Conservation (phyloP, 2,329 filamentous ascomycete genomes). For the Sclerotiophoma versabilis region DNA sequence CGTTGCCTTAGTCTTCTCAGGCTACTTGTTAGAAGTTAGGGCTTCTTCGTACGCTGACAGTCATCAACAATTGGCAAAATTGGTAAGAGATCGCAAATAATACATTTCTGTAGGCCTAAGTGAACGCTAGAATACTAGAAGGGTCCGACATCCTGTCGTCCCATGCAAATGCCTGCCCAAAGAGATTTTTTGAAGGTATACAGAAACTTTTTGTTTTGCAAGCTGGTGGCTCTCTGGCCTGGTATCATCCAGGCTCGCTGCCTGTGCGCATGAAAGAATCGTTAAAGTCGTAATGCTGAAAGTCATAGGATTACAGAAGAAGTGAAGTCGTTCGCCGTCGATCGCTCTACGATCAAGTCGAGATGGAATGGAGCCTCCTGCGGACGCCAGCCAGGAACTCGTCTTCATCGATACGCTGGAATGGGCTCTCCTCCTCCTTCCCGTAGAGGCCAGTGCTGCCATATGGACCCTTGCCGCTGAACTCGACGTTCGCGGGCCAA, state of each 20-base stretch:
- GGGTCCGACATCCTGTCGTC: conserved; percentile 20
- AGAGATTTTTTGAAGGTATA: conserved; percentile 20
- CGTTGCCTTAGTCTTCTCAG: too few species aligned
- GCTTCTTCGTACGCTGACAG: background rate
- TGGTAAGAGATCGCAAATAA: conserved; percentile 5
- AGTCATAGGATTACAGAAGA: conserved; percentile 31
- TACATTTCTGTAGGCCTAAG: conserved; percentile 15
- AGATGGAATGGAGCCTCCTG: conserved; percentile 46
- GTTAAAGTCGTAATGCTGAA: conserved; percentile 35
- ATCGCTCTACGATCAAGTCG: conserved; percentile 40
- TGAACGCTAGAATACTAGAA: conserved; percentile 29
- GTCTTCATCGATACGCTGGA: conserved; percentile 49
- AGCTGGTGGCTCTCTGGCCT: conserved; percentile 38
- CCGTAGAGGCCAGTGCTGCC: conserved; percentile 59
- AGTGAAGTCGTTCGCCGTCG: conserved; percentile 24
- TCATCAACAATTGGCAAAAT: background rate
- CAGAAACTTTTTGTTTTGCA: conserved; percentile 27
- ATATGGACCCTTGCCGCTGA: conserved; percentile 58
- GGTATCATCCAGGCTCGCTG: conserved; percentile 45
- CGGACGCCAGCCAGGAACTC: conserved; percentile 50
- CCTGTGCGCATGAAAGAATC: conserved; percentile 35
- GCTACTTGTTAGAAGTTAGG: too few species aligned
- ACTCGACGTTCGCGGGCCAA: conserved; percentile 50
- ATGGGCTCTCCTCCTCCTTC: conserved; percentile 55
- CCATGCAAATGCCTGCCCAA: conserved; percentile 21